phyloP scores from a whole-genome alignment of 139 green algal genomes.

The Tetraselmis striata region DNA sequence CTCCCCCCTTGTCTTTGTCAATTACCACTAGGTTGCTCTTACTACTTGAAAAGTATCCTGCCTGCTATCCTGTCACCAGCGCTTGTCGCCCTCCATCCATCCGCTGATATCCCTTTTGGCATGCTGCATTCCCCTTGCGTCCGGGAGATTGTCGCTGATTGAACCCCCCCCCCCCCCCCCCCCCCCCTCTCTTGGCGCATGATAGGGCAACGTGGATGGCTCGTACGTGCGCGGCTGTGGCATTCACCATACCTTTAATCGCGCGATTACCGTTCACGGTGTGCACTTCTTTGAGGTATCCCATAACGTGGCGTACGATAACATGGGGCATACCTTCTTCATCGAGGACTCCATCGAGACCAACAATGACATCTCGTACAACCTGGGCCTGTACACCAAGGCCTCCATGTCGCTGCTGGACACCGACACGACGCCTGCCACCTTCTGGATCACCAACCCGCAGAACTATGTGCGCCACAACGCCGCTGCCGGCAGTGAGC shows the following conservation, averaged over 20 bases:
- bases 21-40: too few species aligned
- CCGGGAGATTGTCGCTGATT: too few species aligned
- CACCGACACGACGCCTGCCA: conserved; percentile 64
- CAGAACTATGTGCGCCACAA: conserved; percentile 59
- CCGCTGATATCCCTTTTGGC: too few species aligned
- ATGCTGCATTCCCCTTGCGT: too few species aligned
- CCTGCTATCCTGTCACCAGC: too few species aligned
- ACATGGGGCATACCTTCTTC: conserved; percentile 61
- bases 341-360: conserved; percentile 31
- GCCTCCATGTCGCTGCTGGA: conserved; percentile 45
- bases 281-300: conserved; percentile 22
- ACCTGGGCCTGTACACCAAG: conserved; percentile 60
- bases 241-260: conserved; percentile 57
- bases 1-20: too few species aligned
- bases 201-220: conserved; percentile 29
- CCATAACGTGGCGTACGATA: conserved; percentile 57
- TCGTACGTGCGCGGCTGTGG: conserved; percentile 40
- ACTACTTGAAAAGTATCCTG: too few species aligned
- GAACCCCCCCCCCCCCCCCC: too few species aligned
- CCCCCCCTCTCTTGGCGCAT: too few species aligned
- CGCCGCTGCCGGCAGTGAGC: conserved; percentile 30
- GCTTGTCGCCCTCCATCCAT: too few species aligned
- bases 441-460: conserved; percentile 76
- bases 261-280: conserved; percentile 59
- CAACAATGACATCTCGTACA: conserved; percentile 39